Base-by-base conservation (phyloP, 163 green algal species). In the Chlamydomonas reinhardtii region DNA sequence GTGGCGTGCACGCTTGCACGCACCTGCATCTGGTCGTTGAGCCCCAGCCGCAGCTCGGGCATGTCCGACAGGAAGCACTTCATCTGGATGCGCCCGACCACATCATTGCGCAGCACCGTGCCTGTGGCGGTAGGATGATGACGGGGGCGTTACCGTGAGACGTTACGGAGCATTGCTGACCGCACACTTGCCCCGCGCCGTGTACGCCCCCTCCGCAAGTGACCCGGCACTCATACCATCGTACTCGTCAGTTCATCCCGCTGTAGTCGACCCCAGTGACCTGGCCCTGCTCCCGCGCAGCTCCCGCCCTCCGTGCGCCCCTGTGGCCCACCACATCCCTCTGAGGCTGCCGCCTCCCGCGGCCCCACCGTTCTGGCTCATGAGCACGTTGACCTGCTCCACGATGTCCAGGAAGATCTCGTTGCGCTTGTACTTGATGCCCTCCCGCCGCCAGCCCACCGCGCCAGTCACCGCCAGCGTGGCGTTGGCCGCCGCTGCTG, bases 21-120 rank as follows among this genome's bases (percentile, higher is more conserved):
- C 69, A 85, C 79, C 90, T 97, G 94, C 73, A 97, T 89, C 72
- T 95, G 94, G 83, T 99, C 97, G 90, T 98, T 99, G 52, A 99
- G 93, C 8, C 97, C 97, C 61, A 99, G 91, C 78, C 98, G 97
- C 83, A 99, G 91, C 87, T 99, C 97, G 8, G 98, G 98, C 97
- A 99, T 99, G 89, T 97, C 98, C 34, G 91, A 96, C 32, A 99
- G 92, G 83, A 97, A 97, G 34, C 94, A 95, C 92, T 99, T 99
- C 96, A 99, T 98, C 64, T 98, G 82, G 34, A 99, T 93, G 74
- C 92, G 91, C 39, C 98, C 98, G 70, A 94, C 92, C 65, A 99
- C 97, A 72, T 99, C 97, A 56, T 90, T 95, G 65, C 96, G 94
- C 86, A 99, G 95, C 81, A 98, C 92, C 0, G 88, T 95, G 74